Conservation (phyloP, 2,329 filamentous ascomycete genomes). For the Phialophora chinensis region DNA sequence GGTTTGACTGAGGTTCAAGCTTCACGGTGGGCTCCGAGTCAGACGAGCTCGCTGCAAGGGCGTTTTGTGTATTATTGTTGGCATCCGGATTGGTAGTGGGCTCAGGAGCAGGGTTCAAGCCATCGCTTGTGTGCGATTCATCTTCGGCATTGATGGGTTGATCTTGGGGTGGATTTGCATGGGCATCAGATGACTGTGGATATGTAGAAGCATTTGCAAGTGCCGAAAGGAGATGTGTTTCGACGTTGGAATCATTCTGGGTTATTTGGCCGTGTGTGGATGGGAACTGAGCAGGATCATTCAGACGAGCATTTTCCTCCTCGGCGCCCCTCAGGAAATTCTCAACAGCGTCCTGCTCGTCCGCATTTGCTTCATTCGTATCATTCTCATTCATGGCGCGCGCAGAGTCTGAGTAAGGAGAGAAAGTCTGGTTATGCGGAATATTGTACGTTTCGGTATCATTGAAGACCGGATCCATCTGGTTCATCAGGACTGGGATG, state of each 20-base stretch:
- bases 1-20: slow-evolving; percentile 19
- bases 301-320: slow-evolving; percentile 35
- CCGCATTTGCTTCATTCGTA: slow-evolving; percentile 37
- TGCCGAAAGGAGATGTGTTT: slow-evolving; percentile 27
- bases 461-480: slow-evolving; percentile 74
- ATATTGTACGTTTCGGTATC: slow-evolving; percentile 66
- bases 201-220: slow-evolving; percentile 27
- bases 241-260: slow-evolving; percentile 27
- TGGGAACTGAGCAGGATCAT: slow-evolving; percentile 18
- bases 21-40: slow-evolving; percentile 25
- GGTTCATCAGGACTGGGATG: slow-evolving; percentile 72
- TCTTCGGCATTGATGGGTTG: slow-evolving; percentile 13
- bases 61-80: slow-evolving; percentile 4
- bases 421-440: slow-evolving; percentile 42
- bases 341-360: slow-evolving; percentile 40
- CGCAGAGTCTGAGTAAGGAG: slow-evolving; percentile 38
- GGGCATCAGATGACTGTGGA: slow-evolving; percentile 25
- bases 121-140: slow-evolving; percentile 18
- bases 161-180: slow-evolving; percentile 21
- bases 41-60: slow-evolving; percentile 18
- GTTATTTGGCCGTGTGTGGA: slow-evolving; percentile 23
- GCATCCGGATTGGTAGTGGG: slow-evolving; percentile 19
- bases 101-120: slow-evolving; percentile 19
- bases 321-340: slow-evolving; percentile 39
- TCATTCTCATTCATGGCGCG: slow-evolving; percentile 30